These are phyloP conservation scores for Mycena belliarum DNA, from an alignment of 768 basidiomycete genomes.

Conservation along the genomic window DNA sequence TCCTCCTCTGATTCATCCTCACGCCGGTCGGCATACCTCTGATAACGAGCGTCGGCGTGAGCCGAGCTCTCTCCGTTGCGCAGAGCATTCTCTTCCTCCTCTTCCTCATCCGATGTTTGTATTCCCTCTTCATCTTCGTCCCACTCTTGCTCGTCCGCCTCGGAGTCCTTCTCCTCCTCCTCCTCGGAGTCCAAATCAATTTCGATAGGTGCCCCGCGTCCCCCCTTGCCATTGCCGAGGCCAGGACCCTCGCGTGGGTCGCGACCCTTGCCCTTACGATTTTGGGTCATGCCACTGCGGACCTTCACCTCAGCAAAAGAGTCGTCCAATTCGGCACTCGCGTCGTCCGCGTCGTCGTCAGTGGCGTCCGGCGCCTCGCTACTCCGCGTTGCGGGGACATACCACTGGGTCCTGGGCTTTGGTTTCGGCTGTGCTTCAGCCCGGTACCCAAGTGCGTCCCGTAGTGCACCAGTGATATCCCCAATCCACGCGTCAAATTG, in stretches of 20 bases:
- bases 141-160: slow-evolving; percentile 23
- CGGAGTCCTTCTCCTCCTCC: slow-evolving; percentile 28
- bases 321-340: slow-evolving; percentile 39
- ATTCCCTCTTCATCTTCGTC: slow-evolving; percentile 27
- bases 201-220: slow-evolving; percentile 47
- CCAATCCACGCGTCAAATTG: slow-evolving; percentile 75
- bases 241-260: slow-evolving; percentile 64
- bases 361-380: slow-evolving; percentile 19
- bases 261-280: slow-evolving; percentile 58
- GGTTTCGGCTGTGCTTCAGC: slow-evolving; percentile 25
- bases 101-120: slow-evolving; percentile 24
- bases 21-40: slow-evolving; percentile 18
- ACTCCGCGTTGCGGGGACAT: slow-evolving; percentile 20
- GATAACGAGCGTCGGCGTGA: slow-evolving; percentile 26
- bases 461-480: slow-evolving; percentile 58
- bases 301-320: slow-evolving; percentile 57
- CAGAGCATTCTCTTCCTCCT: slow-evolving; percentile 28
- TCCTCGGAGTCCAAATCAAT: slow-evolving; percentile 40
- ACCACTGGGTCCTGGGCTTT: slow-evolving; percentile 19
- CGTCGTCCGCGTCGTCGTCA: slow-evolving; percentile 30
- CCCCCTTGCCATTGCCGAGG: slow-evolving; percentile 38
- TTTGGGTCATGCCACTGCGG: slow-evolving; percentile 35
- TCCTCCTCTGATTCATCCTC: slow-evolving; percentile 25
- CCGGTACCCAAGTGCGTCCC: slow-evolving; percentile 58
- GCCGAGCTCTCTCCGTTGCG: slow-evolving; percentile 29